Conservation (phyloP, 371 early-diverging fungal species). For the Mucor racemosus region DNA sequence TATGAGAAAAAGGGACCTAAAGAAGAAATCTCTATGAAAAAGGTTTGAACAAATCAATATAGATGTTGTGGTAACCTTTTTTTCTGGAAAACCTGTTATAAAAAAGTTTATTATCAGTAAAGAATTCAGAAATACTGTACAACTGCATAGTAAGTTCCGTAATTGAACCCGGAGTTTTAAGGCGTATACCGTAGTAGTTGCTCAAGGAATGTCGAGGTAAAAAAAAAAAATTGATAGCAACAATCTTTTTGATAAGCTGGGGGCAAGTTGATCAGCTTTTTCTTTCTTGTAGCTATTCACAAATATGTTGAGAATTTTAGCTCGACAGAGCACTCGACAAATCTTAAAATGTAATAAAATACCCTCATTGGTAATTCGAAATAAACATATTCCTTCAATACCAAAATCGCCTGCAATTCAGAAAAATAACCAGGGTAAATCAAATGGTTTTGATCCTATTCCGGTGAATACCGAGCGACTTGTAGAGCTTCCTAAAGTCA, state of each 20-base stretch:
- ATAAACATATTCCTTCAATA: constrained; percentile 8
- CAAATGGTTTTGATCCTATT: neutral
- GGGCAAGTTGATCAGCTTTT: neutral
- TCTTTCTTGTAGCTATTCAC: neutral
- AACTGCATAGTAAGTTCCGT: no score
- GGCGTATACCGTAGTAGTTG: no score
- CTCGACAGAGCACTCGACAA: constrained; percentile 15
- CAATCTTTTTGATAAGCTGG: neutral
- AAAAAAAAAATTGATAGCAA: neutral
- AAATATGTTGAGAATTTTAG: constrained; percentile 16
- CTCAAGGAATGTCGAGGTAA: neutral
- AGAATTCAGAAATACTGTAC: no score
- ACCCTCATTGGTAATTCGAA: neutral
- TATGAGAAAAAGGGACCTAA: neutral
- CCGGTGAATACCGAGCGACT: neutral
- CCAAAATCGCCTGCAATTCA: neutral
- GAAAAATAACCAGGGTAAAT: neutral
- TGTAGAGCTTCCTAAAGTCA: constrained; percentile 11
- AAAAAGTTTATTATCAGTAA: no score
- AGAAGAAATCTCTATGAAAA: no score
- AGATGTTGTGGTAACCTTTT: no score
- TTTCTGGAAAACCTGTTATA: no score
- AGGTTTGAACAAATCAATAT: no score
- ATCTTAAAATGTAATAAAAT: neutral
- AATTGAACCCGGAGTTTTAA: no score